Percentiles rank a stretch among this genome's conserved stretches.
These are phyloP conservation scores for Fusarium xylarioides DNA, from an alignment of 2,329 filamentous ascomycete species.

Conservation along the genomic window DNA sequence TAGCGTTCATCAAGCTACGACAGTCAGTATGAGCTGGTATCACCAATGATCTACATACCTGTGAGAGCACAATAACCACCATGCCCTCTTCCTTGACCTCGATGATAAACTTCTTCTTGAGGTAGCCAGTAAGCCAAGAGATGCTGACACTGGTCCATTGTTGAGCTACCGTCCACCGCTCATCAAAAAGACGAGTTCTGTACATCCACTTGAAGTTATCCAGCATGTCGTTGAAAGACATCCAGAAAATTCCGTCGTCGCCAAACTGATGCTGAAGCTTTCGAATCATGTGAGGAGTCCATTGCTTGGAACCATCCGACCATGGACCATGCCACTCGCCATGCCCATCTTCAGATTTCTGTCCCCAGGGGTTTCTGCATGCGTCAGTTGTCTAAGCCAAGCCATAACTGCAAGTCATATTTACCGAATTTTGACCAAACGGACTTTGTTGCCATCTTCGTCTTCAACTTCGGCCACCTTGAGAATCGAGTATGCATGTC, in stretches of 20 bases:
- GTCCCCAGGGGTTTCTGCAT: slow-evolving; percentile 74
- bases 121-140: slow-evolving; percentile 57
- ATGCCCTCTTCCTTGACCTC: slow-evolving; percentile 53
- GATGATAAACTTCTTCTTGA: slow-evolving; percentile 55
- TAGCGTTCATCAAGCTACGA: slow-evolving; percentile 56
- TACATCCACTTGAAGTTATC: slow-evolving; percentile 56
- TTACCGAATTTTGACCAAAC: slow-evolving; percentile 57
- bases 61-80: slow-evolving; percentile 55
- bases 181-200: slow-evolving; percentile 57
- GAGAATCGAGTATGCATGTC: slow-evolving; percentile 63
- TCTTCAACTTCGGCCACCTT: slow-evolving; percentile 56
- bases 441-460: slow-evolving; percentile 51
- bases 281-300: slow-evolving; percentile 77
- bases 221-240: slow-evolving; percentile 56
- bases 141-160: slow-evolving; percentile 56
- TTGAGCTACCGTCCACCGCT: slow-evolving; percentile 56
- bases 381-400: not conserved
- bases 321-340: slow-evolving; percentile 77
- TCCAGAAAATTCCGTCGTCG: slow-evolving; percentile 68
- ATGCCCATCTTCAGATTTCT: slow-evolving; percentile 52
- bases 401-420: not conserved
- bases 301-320: slow-evolving; percentile 78
- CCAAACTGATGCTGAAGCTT: slow-evolving; percentile 72
- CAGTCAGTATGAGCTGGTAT: slow-evolving; percentile 5
- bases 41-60: slow-evolving; percentile 35